Conservation (phyloP, 768 basidiomycete genomes). For the Russula griseocarnosa region DNA sequence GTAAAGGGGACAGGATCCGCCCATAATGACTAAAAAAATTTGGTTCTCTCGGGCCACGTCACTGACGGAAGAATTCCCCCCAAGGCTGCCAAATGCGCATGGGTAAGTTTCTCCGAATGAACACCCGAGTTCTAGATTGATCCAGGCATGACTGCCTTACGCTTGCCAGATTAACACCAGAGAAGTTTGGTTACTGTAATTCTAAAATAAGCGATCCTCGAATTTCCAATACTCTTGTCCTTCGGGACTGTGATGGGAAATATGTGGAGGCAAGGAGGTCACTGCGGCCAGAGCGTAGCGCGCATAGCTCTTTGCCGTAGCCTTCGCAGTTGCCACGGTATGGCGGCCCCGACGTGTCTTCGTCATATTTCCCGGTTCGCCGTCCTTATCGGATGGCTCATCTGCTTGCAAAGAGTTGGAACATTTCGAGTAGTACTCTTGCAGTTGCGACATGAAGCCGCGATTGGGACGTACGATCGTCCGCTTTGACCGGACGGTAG, state of each 20-base stretch:
- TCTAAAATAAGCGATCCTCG: conserved; percentile 2
- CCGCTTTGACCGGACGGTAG: conserved; percentile 28
- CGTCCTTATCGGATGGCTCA: neutral
- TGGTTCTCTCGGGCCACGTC: neutral
- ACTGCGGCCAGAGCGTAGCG: neutral
- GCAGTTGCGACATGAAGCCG: conserved; percentile 36
- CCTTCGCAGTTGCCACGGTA: neutral
- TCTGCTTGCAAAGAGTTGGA: conserved; percentile 12
- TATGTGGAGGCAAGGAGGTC: neutral
- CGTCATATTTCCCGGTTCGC: neutral
- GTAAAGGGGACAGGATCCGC: neutral
- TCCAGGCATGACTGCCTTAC: neutral
- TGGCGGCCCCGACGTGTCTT: neutral
- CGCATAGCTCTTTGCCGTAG: neutral
- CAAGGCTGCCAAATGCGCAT: neutral
- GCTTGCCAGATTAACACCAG: neutral
- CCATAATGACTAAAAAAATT: neutral
- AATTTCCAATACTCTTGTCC: conserved; percentile 8
- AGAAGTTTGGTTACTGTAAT: neutral
- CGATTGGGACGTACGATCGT: conserved; percentile 34
- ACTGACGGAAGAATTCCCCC: neutral
- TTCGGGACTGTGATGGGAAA: neutral
- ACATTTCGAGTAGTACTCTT: conserved; percentile 22
- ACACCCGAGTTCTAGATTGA: neutral
- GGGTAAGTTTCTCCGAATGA: neutral